phyloP scores from a whole-genome alignment of 768 basidiomycete species.

The Lactarius trivialis region DNA sequence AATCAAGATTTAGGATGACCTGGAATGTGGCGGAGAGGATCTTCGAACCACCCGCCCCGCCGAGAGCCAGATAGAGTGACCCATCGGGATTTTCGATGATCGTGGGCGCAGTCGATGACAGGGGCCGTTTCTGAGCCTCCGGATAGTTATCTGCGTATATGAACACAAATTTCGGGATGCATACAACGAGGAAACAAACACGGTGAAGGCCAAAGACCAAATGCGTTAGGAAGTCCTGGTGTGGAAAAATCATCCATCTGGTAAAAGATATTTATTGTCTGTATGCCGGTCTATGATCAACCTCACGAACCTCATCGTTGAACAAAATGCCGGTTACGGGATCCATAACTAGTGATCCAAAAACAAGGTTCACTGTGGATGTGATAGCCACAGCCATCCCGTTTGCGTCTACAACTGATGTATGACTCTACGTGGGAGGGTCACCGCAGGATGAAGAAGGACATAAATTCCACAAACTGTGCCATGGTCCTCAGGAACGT shows the following conservation, averaged over 20 bases:
- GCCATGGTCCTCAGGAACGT: constrained; percentile 75
- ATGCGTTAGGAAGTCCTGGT: constrained; percentile 77
- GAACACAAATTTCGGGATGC: constrained; percentile 3
- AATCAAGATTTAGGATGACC: constrained; percentile 69
- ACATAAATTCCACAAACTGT: constrained; percentile 43
- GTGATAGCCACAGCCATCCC: constrained; percentile 87
- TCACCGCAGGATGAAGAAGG: neutral
- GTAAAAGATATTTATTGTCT: neutral
- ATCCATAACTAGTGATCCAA: constrained; percentile 85
- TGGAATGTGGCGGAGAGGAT: constrained; percentile 82
- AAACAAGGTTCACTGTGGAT: constrained; percentile 83
- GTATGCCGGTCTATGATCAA: neutral
- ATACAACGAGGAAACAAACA: constrained; percentile 32
- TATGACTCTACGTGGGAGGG: constrained; percentile 57
- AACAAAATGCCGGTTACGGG: constrained; percentile 81
- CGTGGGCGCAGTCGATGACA: constrained; percentile 78
- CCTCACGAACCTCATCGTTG: constrained; percentile 67
- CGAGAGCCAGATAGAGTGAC: constrained; percentile 64
- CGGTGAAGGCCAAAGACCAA: constrained; percentile 76
- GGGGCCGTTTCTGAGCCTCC: constrained; percentile 77
- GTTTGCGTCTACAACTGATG: constrained; percentile 72
- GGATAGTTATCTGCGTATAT: constrained; percentile 72
- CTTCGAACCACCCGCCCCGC: constrained; percentile 82
- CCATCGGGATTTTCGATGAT: constrained; percentile 77
- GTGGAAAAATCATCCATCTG: constrained; percentile 91